phyloP scores from a whole-genome alignment of 2,329 filamentous ascomycete genomes.

The Ceratocystis eucalypticola region DNA sequence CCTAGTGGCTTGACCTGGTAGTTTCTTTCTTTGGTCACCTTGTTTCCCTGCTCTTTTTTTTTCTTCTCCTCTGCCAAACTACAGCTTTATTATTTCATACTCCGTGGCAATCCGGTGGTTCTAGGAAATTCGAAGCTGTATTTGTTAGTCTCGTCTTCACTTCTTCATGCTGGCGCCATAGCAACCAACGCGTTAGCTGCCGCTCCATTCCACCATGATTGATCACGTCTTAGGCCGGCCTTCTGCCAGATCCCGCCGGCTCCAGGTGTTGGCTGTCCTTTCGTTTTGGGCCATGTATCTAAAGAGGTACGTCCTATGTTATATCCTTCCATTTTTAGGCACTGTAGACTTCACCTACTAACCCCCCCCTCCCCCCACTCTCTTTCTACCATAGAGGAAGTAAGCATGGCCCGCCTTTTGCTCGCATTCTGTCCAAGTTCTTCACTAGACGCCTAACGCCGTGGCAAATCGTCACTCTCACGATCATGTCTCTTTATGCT shows the following conservation, averaged over 20 bases:
- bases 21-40: no score
- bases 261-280: conserved; percentile 82
- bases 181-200: not conserved
- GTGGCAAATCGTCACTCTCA: conserved; percentile 81
- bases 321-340: no score
- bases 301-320: conserved; percentile 41
- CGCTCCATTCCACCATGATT: conserved; percentile 35
- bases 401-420: conserved; percentile 71
- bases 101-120: not conserved
- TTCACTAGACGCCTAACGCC: conserved; percentile 61
- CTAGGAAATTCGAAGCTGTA: not conserved
- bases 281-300: conserved; percentile 85
- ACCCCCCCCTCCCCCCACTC: not conserved
- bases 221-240: conserved; percentile 89
- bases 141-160: not conserved
- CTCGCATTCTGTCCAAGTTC: conserved; percentile 56
- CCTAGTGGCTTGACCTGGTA: not conserved
- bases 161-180: not conserved
- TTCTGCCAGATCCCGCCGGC: conserved; percentile 78
- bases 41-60: not conserved
- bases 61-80: not conserved
- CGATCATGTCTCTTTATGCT: conserved; percentile 81
- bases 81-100: not conserved
- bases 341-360: not conserved
- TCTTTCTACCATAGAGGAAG: conserved; percentile 46